phyloP scores from a whole-genome alignment of 2,329 filamentous ascomycete genomes.

The Phaeomoniella chlamydospora region DNA sequence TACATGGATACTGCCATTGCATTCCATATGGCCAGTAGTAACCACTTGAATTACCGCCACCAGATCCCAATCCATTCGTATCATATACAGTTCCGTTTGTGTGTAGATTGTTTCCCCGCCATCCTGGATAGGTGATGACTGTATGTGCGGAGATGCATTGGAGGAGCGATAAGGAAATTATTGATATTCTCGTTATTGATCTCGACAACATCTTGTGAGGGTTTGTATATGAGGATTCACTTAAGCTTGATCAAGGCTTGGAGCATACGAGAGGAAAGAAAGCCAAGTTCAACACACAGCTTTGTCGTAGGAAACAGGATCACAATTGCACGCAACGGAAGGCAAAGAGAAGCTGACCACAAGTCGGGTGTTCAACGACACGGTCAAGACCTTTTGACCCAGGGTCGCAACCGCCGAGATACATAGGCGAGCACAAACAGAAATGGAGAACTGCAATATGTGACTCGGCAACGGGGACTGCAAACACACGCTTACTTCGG shows the following conservation, averaged over 20 bases:
- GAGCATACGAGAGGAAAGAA: too few relatives aligned
- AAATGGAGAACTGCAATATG: too few relatives aligned
- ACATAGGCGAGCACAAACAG: too few relatives aligned
- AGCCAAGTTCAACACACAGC: too few relatives aligned
- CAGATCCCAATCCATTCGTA: constrained; percentile 31
- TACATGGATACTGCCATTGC: constrained; percentile 94
- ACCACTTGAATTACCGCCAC: constrained; percentile 26
- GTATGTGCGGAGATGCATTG: constrained; percentile 42
- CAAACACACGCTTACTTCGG: too few relatives aligned
- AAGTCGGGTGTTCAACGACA: background rate
- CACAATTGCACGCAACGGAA: background rate
- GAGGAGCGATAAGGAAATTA: constrained; percentile 9
- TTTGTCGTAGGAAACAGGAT: too few relatives aligned
- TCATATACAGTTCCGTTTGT: constrained; percentile 49
- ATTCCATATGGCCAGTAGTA: constrained; percentile 65
- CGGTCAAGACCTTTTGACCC: background rate
- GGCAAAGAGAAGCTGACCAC: background rate
- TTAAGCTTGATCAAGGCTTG: too few relatives aligned
- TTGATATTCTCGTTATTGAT: background rate
- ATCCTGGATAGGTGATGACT: constrained; percentile 76
- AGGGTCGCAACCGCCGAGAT: background rate
- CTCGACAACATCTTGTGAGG: background rate
- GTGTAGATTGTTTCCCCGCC: constrained; percentile 73
- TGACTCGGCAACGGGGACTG: background rate
- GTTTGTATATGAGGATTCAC: background rate